phyloP scores from a whole-genome alignment of 768 basidiomycete species.

The Cytidiella melzeri region DNA sequence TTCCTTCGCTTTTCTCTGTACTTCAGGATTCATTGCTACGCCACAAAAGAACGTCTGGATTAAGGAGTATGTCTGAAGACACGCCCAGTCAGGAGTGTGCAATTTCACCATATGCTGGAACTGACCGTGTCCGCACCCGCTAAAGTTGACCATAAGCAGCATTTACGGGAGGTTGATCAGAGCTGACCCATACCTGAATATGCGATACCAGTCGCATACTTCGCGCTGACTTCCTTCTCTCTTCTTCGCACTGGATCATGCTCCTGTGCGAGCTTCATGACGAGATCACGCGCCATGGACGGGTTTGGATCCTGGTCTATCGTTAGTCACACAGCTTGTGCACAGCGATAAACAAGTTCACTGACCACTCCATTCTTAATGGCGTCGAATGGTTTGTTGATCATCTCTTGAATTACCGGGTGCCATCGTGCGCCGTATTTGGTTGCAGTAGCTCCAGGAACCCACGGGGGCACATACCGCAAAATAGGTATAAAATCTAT shows the following conservation, averaged over 20 bases:
- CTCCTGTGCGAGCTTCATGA: neutral
- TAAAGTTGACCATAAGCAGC: neutral
- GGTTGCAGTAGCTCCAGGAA: conserved; percentile 2
- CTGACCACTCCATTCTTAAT: conserved; percentile 2
- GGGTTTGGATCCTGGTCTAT: neutral
- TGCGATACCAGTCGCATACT: neutral
- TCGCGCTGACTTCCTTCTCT: neutral
- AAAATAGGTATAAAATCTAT: conserved; percentile 6
- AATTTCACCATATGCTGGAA: neutral
- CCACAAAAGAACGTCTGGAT: neutral
- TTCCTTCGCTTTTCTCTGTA: conserved; percentile 2
- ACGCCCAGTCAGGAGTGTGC: neutral
- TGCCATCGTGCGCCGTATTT: neutral
- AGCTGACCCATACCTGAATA: neutral
- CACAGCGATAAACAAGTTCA: neutral
- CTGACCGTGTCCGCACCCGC: neutral
- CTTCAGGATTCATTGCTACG: neutral
- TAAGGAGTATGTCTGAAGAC: neutral
- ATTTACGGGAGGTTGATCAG: neutral
- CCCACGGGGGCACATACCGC: conserved; percentile 6
- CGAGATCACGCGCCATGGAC: neutral
- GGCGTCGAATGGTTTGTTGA: conserved; percentile 5
- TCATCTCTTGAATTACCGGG: neutral
- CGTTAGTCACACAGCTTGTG: neutral
- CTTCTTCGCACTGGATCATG: neutral